Evolutionary conservation across 345 rosid species (phyloP).

Genomic region (Eucalyptus regnans): DNA sequence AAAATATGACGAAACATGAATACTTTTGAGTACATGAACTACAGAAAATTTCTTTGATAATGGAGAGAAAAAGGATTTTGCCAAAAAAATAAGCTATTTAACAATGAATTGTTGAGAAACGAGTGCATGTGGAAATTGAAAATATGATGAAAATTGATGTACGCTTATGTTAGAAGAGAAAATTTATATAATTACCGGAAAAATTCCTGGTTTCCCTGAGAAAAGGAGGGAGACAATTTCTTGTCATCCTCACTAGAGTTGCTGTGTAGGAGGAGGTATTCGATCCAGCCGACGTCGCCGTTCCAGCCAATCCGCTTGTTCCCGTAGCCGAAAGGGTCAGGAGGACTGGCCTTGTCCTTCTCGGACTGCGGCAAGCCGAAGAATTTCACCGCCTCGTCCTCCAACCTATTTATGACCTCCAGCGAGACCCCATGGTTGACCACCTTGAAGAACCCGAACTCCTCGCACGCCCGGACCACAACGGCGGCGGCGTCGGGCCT

Average conservation of each 20-base stretch:
- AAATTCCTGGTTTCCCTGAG: constrained; percentile 12
- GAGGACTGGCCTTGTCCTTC: constrained; percentile 57
- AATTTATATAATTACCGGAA: constrained; percentile 28
- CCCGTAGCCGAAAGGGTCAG: constrained; percentile 75
- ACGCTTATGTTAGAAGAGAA: not conserved
- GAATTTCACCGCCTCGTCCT: constrained; percentile 42
- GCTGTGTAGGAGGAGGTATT: constrained; percentile 48
- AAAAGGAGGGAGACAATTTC: constrained; percentile 12
- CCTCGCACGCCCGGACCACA: constrained; percentile 56
- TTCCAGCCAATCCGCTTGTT: constrained; percentile 51
- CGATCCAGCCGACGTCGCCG: constrained; percentile 83
- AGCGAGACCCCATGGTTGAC: constrained; percentile 65
- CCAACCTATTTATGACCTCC: constrained; percentile 35
- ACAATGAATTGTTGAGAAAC: not conserved
- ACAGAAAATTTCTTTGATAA: not conserved
- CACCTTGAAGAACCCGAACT: constrained; percentile 74
- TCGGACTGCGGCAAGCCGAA: constrained; percentile 49
- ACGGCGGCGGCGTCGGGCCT: constrained; percentile 47
- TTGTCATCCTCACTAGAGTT: constrained; percentile 10
- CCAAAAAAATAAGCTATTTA: not conserved
- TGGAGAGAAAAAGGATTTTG: not conserved
- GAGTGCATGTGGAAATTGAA: not conserved
- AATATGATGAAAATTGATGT: not conserved
- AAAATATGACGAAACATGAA: not conserved
- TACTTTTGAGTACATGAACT: not conserved